These are phyloP conservation scores for Moringa oleifera DNA, from an alignment of 345 rosid genomes.

Conservation along the genomic window DNA sequence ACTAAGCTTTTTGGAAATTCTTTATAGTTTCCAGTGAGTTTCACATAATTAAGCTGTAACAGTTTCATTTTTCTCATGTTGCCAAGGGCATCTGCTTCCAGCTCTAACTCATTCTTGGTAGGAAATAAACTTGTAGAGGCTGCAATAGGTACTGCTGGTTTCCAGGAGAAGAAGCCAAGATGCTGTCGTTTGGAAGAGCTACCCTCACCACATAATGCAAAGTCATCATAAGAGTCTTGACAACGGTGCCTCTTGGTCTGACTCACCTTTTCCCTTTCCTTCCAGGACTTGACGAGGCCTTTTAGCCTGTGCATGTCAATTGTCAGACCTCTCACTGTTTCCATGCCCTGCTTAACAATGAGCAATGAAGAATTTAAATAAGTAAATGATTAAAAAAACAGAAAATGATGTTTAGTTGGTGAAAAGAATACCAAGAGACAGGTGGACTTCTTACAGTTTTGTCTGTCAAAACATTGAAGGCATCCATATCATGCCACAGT, in stretches of 20 bases:
- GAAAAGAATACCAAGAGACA: no score
- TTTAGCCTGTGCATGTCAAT: neutral
- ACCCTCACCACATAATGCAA: no score
- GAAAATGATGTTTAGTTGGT: no score
- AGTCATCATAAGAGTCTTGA: no score
- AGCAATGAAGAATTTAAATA: no score
- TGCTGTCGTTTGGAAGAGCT: no score
- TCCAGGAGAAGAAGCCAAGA: no score
- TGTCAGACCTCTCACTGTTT: neutral
- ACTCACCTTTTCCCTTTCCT: no score
- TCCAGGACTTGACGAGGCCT: no score
- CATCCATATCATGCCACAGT: constrained; percentile 18
- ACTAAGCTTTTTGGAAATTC: constrained; percentile 6
- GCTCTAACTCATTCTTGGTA: neutral
- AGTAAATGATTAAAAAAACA: neutral
- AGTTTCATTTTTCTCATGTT: constrained; percentile 11
- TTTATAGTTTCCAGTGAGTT: constrained; percentile 6
- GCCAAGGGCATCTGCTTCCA: constrained; percentile 11
- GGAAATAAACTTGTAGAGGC: neutral
- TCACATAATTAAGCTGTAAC: constrained; percentile 7
- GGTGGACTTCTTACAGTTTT: constrained; percentile 12
- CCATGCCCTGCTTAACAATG: neutral
- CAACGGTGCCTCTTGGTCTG: no score
- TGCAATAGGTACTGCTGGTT: no score
- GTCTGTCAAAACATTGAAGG: constrained; percentile 9